Evolutionary conservation across 441 rosid genomes (phyloP), one percentile per base, ranked within the genome.

Genomic region (Syzygium malaccense): DNA sequence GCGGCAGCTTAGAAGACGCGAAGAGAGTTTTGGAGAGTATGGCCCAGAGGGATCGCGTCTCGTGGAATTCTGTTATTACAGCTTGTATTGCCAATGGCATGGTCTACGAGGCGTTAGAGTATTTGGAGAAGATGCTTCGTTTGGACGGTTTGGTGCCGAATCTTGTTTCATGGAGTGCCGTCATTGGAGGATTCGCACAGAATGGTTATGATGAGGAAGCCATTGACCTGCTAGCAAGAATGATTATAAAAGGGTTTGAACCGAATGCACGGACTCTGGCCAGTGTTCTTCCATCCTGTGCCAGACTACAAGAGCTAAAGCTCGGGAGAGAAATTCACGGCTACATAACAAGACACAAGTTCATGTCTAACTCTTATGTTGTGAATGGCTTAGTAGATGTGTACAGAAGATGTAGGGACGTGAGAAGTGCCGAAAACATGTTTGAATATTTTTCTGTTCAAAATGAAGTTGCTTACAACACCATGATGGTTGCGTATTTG

Each of bases 91-190:
- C 91, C 68, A 93, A 93, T 87, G 95, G 96, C 30, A 89, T 93
- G 94, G 95, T 93, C 88, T 86, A 88, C 51, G 95, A 95, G 89
- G 95, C 94, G 8, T 68, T 94, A 84, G 91, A 88, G 19, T 91
- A 87, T 91, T 84, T 93, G 88, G 92, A 92, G 86, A 89, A 87
- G 85, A 94, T 93, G 95, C 88, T 55, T 41, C 54, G 19, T 88
- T 88, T 83, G 4, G 94, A 89, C 68, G 18, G 88, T 57, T 58
- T 75, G n/a, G 90, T 45, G 64, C 94, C 95, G 18, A 94, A 94
- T 92, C 90, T 94, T 87, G 93, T 94, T 87, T 89, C 96, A 23
- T 94, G 96, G 96, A 93, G 93, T 88, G 95, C 96, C 3, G 91
- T 94, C 45, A 92, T 94, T 14, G 95, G 92, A 84, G 97, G 96